Percentiles rank a stretch among this genome's conserved stretches.
These are phyloP conservation scores for Yueomyces sp. DNA, from an alignment of 805 yeast species.

Conservation along the genomic window DNA sequence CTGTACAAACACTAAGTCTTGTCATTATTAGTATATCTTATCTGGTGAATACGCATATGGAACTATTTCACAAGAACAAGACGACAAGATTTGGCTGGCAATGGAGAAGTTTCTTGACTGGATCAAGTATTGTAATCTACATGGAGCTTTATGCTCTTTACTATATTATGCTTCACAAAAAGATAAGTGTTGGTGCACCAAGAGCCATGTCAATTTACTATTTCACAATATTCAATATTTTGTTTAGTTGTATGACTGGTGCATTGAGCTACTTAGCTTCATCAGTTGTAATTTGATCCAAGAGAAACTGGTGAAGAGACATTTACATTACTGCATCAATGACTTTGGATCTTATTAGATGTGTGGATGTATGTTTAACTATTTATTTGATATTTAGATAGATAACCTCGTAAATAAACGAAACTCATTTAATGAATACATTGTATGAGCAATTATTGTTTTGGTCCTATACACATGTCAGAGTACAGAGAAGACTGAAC, in stretches of 20 bases:
- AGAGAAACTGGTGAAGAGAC: too few species aligned
- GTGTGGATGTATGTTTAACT: too few species aligned
- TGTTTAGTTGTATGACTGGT: conserved; percentile 63
- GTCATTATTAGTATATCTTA: not conserved
- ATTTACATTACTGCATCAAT: too few species aligned
- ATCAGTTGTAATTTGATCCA: conserved; percentile 51
- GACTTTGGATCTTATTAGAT: too few species aligned
- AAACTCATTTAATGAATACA: too few species aligned
- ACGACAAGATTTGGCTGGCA: conserved; percentile 39
- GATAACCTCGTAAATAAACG: too few species aligned
- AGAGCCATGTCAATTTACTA: conserved; percentile 58
- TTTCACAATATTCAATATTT: conserved; percentile 46
- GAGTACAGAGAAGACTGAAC: too few species aligned
- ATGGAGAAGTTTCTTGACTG: conserved; percentile 65
- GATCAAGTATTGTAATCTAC: conserved; percentile 61
- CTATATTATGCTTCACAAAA: conserved; percentile 45
- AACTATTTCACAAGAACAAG: conserved; percentile 1
- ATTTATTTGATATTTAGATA: too few species aligned
- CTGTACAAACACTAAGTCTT: not conserved
- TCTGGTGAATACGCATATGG: not conserved
- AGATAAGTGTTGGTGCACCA: conserved; percentile 55
- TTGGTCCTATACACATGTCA: too few species aligned
- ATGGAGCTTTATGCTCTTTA: conserved; percentile 54
- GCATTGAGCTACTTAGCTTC: conserved; percentile 44
- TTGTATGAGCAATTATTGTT: too few species aligned